These are phyloP conservation scores for Fusarium nisikadoi DNA, from an alignment of 2,329 filamentous ascomycete genomes.

Conservation along the genomic window DNA sequence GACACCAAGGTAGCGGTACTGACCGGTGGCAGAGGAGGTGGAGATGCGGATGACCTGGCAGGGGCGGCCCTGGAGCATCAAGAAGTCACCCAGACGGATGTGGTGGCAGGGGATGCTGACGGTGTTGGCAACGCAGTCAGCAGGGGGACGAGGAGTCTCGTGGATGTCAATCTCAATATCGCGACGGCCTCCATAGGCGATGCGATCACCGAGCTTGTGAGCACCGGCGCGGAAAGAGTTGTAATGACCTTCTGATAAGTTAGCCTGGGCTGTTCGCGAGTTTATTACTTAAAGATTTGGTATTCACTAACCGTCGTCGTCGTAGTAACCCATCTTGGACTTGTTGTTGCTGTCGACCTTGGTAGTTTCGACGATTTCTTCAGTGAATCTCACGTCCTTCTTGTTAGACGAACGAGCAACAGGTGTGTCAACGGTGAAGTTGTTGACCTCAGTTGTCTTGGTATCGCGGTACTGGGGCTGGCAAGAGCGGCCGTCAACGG, in stretches of 20 bases:
- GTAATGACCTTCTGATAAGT: constrained; percentile 61
- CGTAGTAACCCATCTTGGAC: constrained; percentile 73
- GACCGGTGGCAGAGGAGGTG: constrained; percentile 95
- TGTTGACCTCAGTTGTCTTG: constrained; percentile 38
- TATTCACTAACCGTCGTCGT: constrained; percentile 64
- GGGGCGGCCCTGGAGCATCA: constrained; percentile 98
- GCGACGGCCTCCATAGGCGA: constrained; percentile 55
- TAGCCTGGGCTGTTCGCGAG: constrained; percentile 26
- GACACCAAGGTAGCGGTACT: constrained; percentile 99
- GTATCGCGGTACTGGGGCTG: constrained; percentile 35
- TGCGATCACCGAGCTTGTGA: constrained; percentile 67
- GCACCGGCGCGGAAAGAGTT: constrained; percentile 67
- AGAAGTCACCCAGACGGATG: constrained; percentile 97
- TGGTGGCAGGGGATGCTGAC: constrained; percentile 99
- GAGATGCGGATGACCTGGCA: constrained; percentile 99
- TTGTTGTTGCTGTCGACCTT: constrained; percentile 56
- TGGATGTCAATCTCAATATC: constrained; percentile 61
- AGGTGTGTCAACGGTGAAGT: constrained; percentile 49
- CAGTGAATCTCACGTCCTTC: constrained; percentile 69
- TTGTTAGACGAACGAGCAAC: constrained; percentile 59
- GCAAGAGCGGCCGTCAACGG: constrained; percentile 43
- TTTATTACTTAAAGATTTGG: not conserved
- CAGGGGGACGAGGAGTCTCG: constrained; percentile 20
- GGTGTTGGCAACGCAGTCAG: constrained; percentile 72
- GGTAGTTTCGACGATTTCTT: constrained; percentile 72